These are phyloP conservation scores for Jatropha curcas DNA, from an alignment of 345 rosid species.

Conservation along the genomic window DNA sequence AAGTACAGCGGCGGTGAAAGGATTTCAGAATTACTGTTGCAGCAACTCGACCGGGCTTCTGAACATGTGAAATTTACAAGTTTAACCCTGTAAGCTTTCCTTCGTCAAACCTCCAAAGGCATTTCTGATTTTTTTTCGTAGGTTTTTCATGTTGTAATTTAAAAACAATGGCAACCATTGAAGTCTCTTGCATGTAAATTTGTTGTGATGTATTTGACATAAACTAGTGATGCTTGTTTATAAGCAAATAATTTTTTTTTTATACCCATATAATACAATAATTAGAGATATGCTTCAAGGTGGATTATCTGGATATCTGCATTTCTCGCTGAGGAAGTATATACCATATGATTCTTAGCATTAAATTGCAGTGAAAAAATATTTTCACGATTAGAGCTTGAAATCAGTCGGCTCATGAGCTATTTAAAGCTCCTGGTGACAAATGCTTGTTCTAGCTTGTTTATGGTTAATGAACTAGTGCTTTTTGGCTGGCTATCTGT, in stretches of 20 bases:
- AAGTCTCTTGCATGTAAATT: not conserved
- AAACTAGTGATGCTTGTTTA: not conserved
- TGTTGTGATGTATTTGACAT: not conserved
- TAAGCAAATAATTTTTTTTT: no score
- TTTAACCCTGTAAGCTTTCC: slow-evolving; percentile 17
- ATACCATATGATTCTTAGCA: not conserved
- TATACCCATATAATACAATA: not conserved
- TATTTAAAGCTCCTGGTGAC: no score
- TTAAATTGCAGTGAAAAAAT: not conserved
- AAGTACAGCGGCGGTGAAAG: slow-evolving; percentile 16
- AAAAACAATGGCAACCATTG: not conserved
- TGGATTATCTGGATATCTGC: not conserved
- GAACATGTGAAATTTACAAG: slow-evolving; percentile 18
- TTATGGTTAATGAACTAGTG: no score
- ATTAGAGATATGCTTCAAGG: not conserved
- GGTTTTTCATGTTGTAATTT: not conserved
- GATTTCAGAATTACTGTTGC: slow-evolving; percentile 20
- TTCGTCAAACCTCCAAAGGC: no score
- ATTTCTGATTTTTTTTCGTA: not conserved
- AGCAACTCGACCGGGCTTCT: slow-evolving; percentile 27
- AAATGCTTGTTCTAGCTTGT: no score
- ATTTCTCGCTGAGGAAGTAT: no score
- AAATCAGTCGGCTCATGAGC: no score
- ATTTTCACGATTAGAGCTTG: not conserved
- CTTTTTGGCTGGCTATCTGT: no score